These are phyloP conservation scores for Aspergillus pseudoviridinutans DNA, from an alignment of 2,329 filamentous ascomycete genomes.

Conservation along the genomic window DNA sequence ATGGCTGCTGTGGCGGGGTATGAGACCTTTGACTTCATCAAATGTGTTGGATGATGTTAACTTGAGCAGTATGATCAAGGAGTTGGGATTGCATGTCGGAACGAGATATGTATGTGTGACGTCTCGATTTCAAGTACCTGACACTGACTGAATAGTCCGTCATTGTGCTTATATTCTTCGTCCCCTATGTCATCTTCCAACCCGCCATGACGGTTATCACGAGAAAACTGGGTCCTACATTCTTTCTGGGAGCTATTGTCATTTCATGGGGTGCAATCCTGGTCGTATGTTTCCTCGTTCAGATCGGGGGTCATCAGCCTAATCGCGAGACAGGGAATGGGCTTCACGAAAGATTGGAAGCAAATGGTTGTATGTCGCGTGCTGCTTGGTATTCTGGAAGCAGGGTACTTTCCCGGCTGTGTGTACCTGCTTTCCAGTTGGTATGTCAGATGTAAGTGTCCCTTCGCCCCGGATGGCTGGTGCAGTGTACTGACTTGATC, in stretches of 20 bases:
- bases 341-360: constrained; percentile 27
- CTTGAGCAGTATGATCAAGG: constrained; percentile 51
- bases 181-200: constrained; percentile 30
- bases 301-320: neutral
- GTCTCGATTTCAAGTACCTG: neutral
- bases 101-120: constrained; percentile 22
- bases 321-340: constrained; percentile 21
- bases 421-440: constrained; percentile 71
- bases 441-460: constrained; percentile 51
- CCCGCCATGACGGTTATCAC: constrained; percentile 28
- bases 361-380: constrained; percentile 23
- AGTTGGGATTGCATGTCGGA: constrained; percentile 25
- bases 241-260: constrained; percentile 25
- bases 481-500: neutral
- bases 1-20: constrained; percentile 66
- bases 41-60: constrained; percentile 68
- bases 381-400: constrained; percentile 27
- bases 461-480: neutral
- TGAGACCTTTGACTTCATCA: constrained; percentile 54
- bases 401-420: constrained; percentile 64
- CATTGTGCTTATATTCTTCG: constrained; percentile 31
- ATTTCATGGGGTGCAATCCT: constrained; percentile 27
- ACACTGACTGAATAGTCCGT: constrained; percentile 22
- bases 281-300: constrained; percentile 17
- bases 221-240: constrained; percentile 27